phyloP scores from a whole-genome alignment of 176 grass and related monocot genomes.

The Avena eriantha region DNA sequence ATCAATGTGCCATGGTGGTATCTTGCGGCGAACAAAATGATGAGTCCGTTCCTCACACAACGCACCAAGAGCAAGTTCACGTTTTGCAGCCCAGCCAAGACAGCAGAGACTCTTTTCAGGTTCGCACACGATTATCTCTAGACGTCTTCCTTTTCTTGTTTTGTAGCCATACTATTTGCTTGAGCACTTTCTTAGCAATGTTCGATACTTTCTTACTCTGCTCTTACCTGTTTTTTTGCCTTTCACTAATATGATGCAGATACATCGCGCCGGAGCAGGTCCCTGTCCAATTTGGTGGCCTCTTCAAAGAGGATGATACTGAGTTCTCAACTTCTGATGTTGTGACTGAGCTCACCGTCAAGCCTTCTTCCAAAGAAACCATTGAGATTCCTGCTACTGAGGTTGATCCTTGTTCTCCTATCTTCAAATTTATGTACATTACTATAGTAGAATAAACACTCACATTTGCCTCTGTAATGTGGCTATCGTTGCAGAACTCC shows the following conservation, averaged over 20 bases:
- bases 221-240: conserved; percentile 2
- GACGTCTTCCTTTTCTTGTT: background rate
- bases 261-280: conserved; percentile 89
- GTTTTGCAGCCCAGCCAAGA: conserved; percentile 74
- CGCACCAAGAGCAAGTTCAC: conserved; percentile 99
- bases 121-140: conserved; percentile 30
- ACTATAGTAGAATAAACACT: background rate
- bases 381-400: conserved; percentile 73
- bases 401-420: conserved; percentile 38
- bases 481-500: conserved; percentile 54
- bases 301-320: conserved; percentile 69
- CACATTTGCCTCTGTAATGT: background rate
- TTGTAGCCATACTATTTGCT: background rate
- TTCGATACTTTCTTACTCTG: background rate
- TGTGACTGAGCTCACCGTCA: conserved; percentile 67
- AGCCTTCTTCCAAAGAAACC: conserved; percentile 80
- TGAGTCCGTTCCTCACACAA: conserved; percentile 91
- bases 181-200: too few species aligned
- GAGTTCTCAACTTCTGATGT: conserved; percentile 88
- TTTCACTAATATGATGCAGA: conserved; percentile 44
- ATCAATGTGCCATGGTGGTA: conserved; percentile 99
- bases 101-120: conserved; percentile 90
- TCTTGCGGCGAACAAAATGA: conserved; percentile 76
- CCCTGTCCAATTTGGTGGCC: conserved; percentile 83
- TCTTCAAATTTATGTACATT: background rate